Base-by-base conservation (phyloP, 1,284 basidiomycete species). In the Mycena citricolor region DNA sequence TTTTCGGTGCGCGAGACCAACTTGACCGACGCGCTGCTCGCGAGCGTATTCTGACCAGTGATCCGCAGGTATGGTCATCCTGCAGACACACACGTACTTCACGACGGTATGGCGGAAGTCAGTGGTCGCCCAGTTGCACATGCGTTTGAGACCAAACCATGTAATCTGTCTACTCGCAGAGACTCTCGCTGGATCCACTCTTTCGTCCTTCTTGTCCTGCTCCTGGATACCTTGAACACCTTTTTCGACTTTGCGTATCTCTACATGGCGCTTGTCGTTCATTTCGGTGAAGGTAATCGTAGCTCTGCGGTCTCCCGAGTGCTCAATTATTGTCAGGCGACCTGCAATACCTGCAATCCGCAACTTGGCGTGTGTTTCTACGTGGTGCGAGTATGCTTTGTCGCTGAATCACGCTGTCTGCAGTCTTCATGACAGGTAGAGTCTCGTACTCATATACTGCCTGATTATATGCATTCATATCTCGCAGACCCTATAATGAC, bases 51-150 rank as follows among this genome's bases (percentile, higher is more conserved):
- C 5, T 40, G 67, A 50, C 61, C 66, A 38, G 51, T 66, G 0
- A 44, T 67, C 5, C 59, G 69, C 8, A 46, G 69, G 68, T 5
- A 61, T 71, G 34, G 67, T 69, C 65, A 62, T 66, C 30, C 59
- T 61, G 1, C 68, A 71, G 54, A 55, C 60, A 3, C 67, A 67
- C 41, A 34, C 67, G 4, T 70, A 70, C 46, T 68, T 57, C 42
- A 57, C 43, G 22, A 58, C 54, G 0, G 65, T 57, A 41, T n/a
- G n/a, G n/a, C n/a, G n/a, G n/a, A n/a, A n/a, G n/a, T n/a, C n/a
- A n/a, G n/a, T n/a, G n/a, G n/a, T n/a, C n/a, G n/a, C n/a, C n/a
- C n/a, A n/a, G n/a, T n/a, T n/a, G n/a, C n/a, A n/a, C n/a, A n/a
- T n/a, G n/a, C n/a, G n/a, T n/a, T n/a, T n/a, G n/a, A n/a, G n/a